A percentile compares a stretch with the other conserved stretches of the same genome.
Evolutionary conservation across 805 yeast genomes (phyloP).

Genomic region (Wickerhamiella cacticola): DNA sequence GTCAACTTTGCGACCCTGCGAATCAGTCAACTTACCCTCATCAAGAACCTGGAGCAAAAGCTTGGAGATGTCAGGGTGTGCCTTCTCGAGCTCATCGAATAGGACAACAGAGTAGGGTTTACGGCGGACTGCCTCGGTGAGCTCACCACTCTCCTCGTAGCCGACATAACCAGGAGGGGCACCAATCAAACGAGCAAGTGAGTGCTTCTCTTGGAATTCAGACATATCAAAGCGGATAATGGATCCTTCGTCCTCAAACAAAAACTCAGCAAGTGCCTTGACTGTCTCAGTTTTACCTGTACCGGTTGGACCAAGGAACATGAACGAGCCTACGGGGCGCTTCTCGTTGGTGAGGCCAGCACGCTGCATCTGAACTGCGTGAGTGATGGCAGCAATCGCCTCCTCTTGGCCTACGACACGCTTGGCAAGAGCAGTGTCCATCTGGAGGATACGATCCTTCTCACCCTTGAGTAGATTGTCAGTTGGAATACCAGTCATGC

Average conservation of each 20-base stretch:
- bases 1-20: slow-evolving; percentile 89
- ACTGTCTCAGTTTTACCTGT: slow-evolving; percentile 97
- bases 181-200: slow-evolving; percentile 83
- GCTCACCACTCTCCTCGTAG: slow-evolving; percentile 84
- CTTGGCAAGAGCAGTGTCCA: slow-evolving; percentile 67
- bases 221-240: slow-evolving; percentile 95
- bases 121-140: slow-evolving; percentile 91
- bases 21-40: slow-evolving; percentile 89
- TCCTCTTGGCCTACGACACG: slow-evolving; percentile 93
- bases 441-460: slow-evolving; percentile 73
- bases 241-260: slow-evolving; percentile 78
- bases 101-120: slow-evolving; percentile 88
- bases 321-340: slow-evolving; percentile 91
- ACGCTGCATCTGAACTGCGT: slow-evolving; percentile 90
- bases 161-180: slow-evolving; percentile 98
- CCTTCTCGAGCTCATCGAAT: slow-evolving; percentile 95
- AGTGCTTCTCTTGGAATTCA: slow-evolving; percentile 90
- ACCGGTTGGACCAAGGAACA: slow-evolving; percentile 97
- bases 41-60: slow-evolving; percentile 82
- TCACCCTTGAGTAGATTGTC: slow-evolving; percentile 87
- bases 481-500: slow-evolving; percentile 94
- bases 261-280: slow-evolving; percentile 79
- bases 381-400: slow-evolving; percentile 79
- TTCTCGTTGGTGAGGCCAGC: slow-evolving; percentile 93
- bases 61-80: slow-evolving; percentile 91